These are phyloP conservation scores for Peltaster fructicola DNA, from an alignment of 2,329 filamentous ascomycete genomes.

Conservation along the genomic window DNA sequence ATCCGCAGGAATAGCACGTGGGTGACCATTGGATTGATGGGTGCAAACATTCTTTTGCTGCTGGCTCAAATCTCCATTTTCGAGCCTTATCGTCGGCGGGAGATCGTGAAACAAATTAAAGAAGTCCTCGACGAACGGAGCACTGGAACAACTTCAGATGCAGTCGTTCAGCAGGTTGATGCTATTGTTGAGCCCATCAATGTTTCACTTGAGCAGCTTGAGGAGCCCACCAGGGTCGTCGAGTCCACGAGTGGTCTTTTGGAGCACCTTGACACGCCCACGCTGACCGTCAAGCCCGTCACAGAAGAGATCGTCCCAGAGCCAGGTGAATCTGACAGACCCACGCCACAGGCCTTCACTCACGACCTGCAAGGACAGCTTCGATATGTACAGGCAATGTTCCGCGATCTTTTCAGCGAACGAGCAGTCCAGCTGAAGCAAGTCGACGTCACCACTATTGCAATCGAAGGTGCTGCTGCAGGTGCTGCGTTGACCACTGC, in stretches of 20 bases:
- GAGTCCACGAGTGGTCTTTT: not conserved
- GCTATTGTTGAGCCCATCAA: constrained; percentile 8
- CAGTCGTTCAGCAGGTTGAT: constrained; percentile 11
- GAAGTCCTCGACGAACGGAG: constrained; percentile 53
- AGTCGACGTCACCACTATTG: constrained; percentile 28
- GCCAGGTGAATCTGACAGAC: not conserved
- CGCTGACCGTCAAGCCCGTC: not conserved
- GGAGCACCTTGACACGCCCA: not conserved
- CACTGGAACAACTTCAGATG: constrained; percentile 13
- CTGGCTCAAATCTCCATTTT: constrained; percentile 55
- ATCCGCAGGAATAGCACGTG: constrained; percentile 92
- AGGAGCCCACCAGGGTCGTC: too few species aligned
- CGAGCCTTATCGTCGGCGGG: constrained; percentile 73
- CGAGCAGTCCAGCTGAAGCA: constrained; percentile 26
- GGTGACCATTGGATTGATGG: constrained; percentile 98
- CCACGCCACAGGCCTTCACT: not conserved
- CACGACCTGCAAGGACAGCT: constrained; percentile 3
- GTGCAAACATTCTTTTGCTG: constrained; percentile 80
- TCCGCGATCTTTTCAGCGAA: constrained; percentile 25
- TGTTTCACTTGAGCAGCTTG: constrained; percentile 7
- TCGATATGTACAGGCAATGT: constrained; percentile 6
- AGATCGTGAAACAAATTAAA: constrained; percentile 63
- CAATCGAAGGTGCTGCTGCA: constrained; percentile 27
- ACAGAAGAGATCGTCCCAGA: not conserved
- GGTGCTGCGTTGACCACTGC: constrained; percentile 22